These are phyloP conservation scores for Fragaria vesca DNA, from an alignment of 306 rosid species.

Conservation along the genomic window DNA sequence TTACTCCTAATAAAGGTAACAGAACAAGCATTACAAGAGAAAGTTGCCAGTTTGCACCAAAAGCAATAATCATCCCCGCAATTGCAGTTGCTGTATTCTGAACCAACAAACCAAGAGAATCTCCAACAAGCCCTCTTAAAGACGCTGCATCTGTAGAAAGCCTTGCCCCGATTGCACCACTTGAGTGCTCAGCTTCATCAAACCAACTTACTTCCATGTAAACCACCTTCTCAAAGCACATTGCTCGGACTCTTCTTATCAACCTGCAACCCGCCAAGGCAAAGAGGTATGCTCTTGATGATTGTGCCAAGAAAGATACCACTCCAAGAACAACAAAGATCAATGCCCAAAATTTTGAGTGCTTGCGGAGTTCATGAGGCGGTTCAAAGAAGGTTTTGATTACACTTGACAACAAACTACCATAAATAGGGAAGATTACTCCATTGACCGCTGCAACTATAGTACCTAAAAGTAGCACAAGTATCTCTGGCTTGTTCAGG, in stretches of 20 bases:
- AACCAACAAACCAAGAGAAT: slow-evolving; percentile 60
- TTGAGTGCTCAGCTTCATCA: slow-evolving; percentile 62
- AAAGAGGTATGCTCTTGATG: slow-evolving; percentile 54
- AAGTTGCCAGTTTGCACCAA: slow-evolving; percentile 65
- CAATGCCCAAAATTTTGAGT: slow-evolving; percentile 63
- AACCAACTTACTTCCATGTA: slow-evolving; percentile 85
- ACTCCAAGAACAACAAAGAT: slow-evolving; percentile 45
- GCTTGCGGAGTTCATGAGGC: slow-evolving; percentile 47
- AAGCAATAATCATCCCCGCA: slow-evolving; percentile 61
- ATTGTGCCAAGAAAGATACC: slow-evolving; percentile 34
- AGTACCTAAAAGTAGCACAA: slow-evolving; percentile 48
- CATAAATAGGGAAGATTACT: slow-evolving; percentile 42
- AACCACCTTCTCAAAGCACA: slow-evolving; percentile 66
- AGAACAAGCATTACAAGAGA: slow-evolving; percentile 55
- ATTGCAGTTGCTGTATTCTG: slow-evolving; percentile 48
- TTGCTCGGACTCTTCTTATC: slow-evolving; percentile 55
- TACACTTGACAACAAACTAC: slow-evolving; percentile 44
- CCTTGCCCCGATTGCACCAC: slow-evolving; percentile 78
- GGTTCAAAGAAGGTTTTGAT: slow-evolving; percentile 62
- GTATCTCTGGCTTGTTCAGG: slow-evolving; percentile 83
- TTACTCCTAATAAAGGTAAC: slow-evolving; percentile 53
- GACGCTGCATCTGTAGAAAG: slow-evolving; percentile 74
- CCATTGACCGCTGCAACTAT: slow-evolving; percentile 59
- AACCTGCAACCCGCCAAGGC: slow-evolving; percentile 63
- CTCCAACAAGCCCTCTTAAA: slow-evolving; percentile 63